Percentiles rank a stretch among this genome's conserved stretches.
Evolutionary conservation across 1,139 yeast genomes (phyloP).

Genomic region (Geotrichum siamense): DNA sequence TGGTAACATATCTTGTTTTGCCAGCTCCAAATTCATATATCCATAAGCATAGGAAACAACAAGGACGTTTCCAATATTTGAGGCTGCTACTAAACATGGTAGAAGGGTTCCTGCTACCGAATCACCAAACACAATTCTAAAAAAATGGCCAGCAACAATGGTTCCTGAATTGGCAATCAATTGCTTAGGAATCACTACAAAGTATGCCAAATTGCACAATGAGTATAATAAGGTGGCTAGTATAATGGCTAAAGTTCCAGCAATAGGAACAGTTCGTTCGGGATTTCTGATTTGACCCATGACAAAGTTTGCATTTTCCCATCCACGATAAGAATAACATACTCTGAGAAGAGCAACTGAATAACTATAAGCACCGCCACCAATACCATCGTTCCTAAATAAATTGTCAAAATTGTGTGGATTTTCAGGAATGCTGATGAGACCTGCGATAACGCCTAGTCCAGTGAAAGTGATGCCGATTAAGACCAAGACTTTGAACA

Average conservation of each 20-base stretch:
- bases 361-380: conserved; percentile 31
- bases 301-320: conserved; percentile 75
- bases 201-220: conserved; percentile 63
- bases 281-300: conserved; percentile 73
- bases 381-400: conserved; percentile 30
- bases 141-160: conserved; percentile 67
- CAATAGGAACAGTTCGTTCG: conserved; percentile 54
- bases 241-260: conserved; percentile 64
- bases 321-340: conserved; percentile 54
- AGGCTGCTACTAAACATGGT: conserved; percentile 60
- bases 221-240: conserved; percentile 55
- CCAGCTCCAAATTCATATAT: conserved; percentile 64
- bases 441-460: conserved; percentile 42
- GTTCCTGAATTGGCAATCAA: conserved; percentile 59
- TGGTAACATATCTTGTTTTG: conserved; percentile 68
- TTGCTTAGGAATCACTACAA: conserved; percentile 67
- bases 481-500: conserved; percentile 63
- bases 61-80: conserved; percentile 70
- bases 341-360: conserved; percentile 53
- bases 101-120: conserved; percentile 50
- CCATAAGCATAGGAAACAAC: conserved; percentile 74
- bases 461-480: conserved; percentile 64
- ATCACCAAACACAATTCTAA: conserved; percentile 61
- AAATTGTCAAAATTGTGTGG: conserved; percentile 28
- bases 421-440: conserved; percentile 22